Evolutionary conservation across 495 filamentous ascomycete species (phyloP).

Genomic region (Penicillium maclennaniae): DNA sequence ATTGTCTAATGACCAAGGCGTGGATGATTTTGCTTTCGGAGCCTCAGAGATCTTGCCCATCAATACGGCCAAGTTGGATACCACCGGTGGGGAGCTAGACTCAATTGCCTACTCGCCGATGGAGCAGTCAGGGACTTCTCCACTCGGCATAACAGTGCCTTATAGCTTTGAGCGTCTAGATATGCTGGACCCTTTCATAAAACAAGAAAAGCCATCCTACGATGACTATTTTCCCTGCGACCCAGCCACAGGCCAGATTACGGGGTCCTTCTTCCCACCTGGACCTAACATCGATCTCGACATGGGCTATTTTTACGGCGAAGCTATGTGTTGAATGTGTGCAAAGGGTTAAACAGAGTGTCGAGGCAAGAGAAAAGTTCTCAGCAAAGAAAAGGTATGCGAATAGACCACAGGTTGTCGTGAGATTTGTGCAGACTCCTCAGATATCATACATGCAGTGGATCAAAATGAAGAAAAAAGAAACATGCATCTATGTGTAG

Average conservation of each 20-base stretch:
- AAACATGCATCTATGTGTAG: conserved; percentile 1
- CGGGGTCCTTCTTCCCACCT: conserved; percentile 39
- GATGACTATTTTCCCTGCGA: conserved; percentile 40
- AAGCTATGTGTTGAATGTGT: conserved; percentile 27
- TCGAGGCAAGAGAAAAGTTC: not conserved
- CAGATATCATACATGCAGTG: not conserved
- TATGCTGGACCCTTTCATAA: conserved; percentile 24
- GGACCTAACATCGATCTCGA: conserved; percentile 33
- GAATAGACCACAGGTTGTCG: conserved; percentile 2
- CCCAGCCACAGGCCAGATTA: conserved; percentile 37
- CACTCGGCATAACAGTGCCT: conserved; percentile 16
- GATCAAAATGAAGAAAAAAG: conserved; percentile 1
- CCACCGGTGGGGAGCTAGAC: conserved; percentile 24
- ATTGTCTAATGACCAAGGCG: conserved; percentile 1
- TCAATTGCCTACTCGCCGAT: conserved; percentile 29
- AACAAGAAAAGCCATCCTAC: conserved; percentile 25
- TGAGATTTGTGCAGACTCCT: not conserved
- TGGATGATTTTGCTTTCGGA: conserved; percentile 22
- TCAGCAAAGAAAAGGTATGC: not conserved
- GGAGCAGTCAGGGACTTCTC: conserved; percentile 15
- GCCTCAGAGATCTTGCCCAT: conserved; percentile 8
- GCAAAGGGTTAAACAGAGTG: not conserved
- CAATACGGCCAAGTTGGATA: conserved; percentile 10
- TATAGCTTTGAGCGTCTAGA: conserved; percentile 23
- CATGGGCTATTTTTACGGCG: conserved; percentile 33